Evolutionary conservation across 495 filamentous ascomycete species (phyloP).

Genomic region (Amphirosellinia nigrospora): DNA sequence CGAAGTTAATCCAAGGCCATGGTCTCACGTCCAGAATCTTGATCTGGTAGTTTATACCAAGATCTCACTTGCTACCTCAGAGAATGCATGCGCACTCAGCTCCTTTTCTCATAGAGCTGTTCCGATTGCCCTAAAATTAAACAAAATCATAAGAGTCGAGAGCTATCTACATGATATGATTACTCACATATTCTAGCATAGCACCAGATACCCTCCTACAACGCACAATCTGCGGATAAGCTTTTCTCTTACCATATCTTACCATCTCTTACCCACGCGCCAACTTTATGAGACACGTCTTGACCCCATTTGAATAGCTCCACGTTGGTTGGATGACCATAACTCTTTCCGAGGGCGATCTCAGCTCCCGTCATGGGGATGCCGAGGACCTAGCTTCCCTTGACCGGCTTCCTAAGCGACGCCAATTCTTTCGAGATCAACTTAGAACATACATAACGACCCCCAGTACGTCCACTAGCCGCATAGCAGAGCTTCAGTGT

Average conservation of each 20-base stretch:
- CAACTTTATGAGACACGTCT: neutral
- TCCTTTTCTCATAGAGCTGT: neutral
- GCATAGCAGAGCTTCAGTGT: neutral
- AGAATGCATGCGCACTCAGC: neutral
- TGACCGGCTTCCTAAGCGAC: no score
- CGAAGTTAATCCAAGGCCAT: neutral
- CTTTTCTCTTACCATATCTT: neutral
- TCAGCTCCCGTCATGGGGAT: neutral
- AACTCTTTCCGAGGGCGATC: neutral
- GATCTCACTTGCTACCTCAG: neutral
- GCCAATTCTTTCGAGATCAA: no score
- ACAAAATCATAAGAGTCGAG: neutral
- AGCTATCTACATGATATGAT: neutral
- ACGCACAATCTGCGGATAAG: neutral
- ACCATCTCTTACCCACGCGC: neutral
- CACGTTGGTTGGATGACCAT: neutral
- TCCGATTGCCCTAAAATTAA: neutral
- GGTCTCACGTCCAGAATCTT: neutral
- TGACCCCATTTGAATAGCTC: neutral
- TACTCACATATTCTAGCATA: neutral
- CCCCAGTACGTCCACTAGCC: neutral
- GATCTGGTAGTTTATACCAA: neutral
- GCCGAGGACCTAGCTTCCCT: neutral
- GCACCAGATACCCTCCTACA: neutral
- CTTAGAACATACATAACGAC: neutral